Evolutionary conservation across 139 green algal genomes (phyloP).

Genomic region (Ettlia oleoabundans): DNA sequence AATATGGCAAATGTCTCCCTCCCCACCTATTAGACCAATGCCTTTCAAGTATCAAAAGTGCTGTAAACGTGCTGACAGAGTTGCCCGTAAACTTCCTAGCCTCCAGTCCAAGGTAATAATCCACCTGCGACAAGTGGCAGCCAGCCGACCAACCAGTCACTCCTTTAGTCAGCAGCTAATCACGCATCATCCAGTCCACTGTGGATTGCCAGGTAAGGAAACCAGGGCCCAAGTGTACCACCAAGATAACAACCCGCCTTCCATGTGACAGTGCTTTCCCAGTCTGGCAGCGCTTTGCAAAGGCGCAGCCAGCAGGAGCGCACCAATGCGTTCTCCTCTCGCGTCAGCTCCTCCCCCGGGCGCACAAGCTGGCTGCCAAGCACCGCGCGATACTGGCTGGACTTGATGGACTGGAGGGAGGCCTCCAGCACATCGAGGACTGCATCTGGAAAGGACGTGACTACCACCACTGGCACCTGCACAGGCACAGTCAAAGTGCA

Average conservation of each 20-base stretch:
- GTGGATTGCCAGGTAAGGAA: no score
- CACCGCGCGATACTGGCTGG: neutral
- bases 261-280: no score
- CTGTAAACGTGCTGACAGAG: constrained; percentile 34
- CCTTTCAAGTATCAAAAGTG: constrained; percentile 29
- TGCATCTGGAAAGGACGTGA: constrained; percentile 18
- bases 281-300: no score
- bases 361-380: constrained; percentile 6
- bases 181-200: neutral
- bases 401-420: neutral
- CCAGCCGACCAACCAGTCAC: no score
- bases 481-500: neutral
- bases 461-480: constrained; percentile 18
- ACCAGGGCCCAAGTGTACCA: no score
- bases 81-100: constrained; percentile 32
- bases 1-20: neutral
- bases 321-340: constrained; percentile 25
- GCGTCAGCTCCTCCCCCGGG: neutral
- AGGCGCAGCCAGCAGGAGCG: no score
- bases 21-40: constrained; percentile 1
- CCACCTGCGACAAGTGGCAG: neutral
- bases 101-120: constrained; percentile 28
- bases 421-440: neutral
- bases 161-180: no score
- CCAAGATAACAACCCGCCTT: no score